phyloP scores from a whole-genome alignment of 352 stramenopile species.

The Phytophthora lateralis region DNA sequence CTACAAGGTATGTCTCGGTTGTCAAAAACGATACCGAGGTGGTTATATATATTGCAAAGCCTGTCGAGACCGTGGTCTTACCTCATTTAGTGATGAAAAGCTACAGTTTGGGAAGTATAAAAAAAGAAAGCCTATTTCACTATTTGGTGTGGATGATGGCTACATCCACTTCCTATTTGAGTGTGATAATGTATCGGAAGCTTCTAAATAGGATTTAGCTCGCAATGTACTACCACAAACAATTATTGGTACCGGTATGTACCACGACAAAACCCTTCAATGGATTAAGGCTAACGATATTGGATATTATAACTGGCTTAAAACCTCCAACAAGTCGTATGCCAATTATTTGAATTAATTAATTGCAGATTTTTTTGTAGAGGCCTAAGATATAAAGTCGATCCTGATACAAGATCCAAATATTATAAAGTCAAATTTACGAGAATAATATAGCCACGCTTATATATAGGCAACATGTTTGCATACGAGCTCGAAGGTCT shows the following conservation, averaged over 20 bases:
- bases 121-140: no score
- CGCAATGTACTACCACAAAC: no score
- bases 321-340: neutral
- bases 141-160: no score
- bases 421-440: conserved; percentile 12
- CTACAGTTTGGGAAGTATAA: no score
- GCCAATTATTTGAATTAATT: conserved; percentile 12
- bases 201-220: no score
- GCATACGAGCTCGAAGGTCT: conserved; percentile 8
- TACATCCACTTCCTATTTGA: no score
- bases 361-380: conserved; percentile 10
- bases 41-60: conserved; percentile 12
- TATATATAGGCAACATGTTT: conserved; percentile 6
- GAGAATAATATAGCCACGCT: conserved; percentile 1
- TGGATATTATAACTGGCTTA: conserved; percentile 10
- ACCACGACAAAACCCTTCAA: no score
- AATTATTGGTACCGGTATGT: no score
- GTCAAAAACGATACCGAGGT: conserved; percentile 8
- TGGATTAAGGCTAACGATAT: no score
- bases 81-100: conserved; percentile 11
- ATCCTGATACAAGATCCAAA: conserved; percentile 4
- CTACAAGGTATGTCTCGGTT: conserved; percentile 4
- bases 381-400: conserved; percentile 15
- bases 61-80: conserved; percentile 5
- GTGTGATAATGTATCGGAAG: no score